Conservation (phyloP, 2,329 filamentous ascomycete genomes). For the Cladosporium cucumerinum region DNA sequence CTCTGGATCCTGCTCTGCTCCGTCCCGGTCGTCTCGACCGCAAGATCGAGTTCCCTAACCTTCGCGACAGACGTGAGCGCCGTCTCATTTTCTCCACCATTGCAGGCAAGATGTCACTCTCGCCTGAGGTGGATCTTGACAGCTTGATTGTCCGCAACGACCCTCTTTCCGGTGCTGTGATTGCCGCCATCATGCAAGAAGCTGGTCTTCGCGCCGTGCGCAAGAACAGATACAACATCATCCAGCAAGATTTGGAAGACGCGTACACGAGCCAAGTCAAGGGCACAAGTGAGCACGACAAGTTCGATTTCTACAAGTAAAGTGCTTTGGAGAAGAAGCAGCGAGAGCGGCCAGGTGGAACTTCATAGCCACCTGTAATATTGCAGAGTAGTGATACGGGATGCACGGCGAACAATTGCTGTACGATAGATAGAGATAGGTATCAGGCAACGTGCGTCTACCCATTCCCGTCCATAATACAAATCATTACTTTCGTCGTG, state of each 20-base stretch:
- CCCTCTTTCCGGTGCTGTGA: slow-evolving; percentile 89
- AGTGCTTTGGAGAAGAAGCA: not conserved
- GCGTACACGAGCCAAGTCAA: slow-evolving; percentile 97
- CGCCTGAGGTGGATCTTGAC: slow-evolving; percentile 93
- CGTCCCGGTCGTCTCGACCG: slow-evolving; percentile 92
- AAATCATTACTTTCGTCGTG: not conserved
- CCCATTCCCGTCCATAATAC: not conserved
- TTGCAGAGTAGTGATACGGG: not conserved
- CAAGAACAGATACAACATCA: slow-evolving; percentile 99
- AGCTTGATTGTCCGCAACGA: slow-evolving; percentile 96
- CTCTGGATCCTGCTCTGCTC: slow-evolving; percentile 88
- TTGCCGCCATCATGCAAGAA: slow-evolving; percentile 99
- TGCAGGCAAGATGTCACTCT: slow-evolving; percentile 92
- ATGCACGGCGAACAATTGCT: slow-evolving; percentile 3
- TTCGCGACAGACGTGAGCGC: slow-evolving; percentile 89
- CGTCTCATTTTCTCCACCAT: slow-evolving; percentile 98
- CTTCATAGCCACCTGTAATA: not conserved
- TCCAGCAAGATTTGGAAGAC: slow-evolving; percentile 93
- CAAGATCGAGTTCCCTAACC: slow-evolving; percentile 97
- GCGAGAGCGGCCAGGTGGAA: not conserved
- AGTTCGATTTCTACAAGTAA: slow-evolving; percentile 91
- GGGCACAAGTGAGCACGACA: slow-evolving; percentile 66
- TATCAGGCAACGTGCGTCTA: not conserved
- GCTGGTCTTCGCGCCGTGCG: slow-evolving; percentile 88
- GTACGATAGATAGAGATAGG: slow-evolving; percentile 12